Evolutionary conservation across 1,284 basidiomycete species (phyloP).

Genomic region (Pulveroboletus sp.): DNA sequence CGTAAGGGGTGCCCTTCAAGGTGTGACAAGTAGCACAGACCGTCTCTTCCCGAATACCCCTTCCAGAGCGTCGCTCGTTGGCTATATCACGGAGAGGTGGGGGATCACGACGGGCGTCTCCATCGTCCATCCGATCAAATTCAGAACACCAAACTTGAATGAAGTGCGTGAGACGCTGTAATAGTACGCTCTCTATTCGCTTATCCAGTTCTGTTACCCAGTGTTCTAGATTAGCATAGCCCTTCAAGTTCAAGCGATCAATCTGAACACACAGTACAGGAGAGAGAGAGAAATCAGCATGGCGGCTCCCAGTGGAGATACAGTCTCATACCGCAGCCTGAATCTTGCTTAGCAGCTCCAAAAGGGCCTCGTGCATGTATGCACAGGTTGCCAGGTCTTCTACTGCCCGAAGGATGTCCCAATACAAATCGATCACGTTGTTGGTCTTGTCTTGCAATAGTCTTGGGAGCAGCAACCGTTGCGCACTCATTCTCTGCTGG

Average conservation of each 20-base stretch:
- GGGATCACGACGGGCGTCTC: conserved; percentile 52
- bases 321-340: conserved; percentile 72
- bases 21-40: conserved; percentile 31
- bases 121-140: conserved; percentile 73
- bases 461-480: conserved; percentile 1
- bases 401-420: conserved; percentile 79
- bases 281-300: not conserved
- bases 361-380: conserved; percentile 81
- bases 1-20: not conserved
- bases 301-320: not conserved
- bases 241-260: conserved; percentile 92
- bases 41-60: conserved; percentile 72
- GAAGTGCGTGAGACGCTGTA: conserved; percentile 75
- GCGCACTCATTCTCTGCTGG: not conserved
- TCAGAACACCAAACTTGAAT: conserved; percentile 87
- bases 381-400: conserved; percentile 87
- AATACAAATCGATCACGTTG: conserved; percentile 87
- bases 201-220: conserved; percentile 92
- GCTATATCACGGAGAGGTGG: conserved; percentile 49
- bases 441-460: conserved; percentile 95
- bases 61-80: conserved; percentile 62
- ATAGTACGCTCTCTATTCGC: conserved; percentile 80
- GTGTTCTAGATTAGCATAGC: conserved; percentile 95
- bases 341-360: conserved; percentile 72
- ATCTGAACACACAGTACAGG: conserved; percentile 47